Evolutionary conservation across 31 red algal genomes (phyloP), one percentile per base, ranked within the genome.

Genomic region (Odonthalia washingtoniensis): DNA sequence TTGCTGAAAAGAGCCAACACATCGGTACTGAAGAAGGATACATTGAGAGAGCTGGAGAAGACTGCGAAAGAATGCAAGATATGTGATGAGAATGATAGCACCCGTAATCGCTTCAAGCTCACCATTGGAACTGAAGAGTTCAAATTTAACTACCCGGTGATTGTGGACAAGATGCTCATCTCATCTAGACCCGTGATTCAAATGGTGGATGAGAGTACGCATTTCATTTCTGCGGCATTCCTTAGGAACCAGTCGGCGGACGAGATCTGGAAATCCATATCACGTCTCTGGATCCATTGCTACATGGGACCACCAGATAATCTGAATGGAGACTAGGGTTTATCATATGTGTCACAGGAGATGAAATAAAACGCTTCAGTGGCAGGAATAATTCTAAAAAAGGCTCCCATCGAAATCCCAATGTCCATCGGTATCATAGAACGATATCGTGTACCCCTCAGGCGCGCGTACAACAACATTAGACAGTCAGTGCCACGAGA

Each of bases 291-390:
- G n/a, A n/a, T n/a, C n/a, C n/a, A n/a, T n/a, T 4, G 28, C 12
- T 87, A 85, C 44, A 12, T 57, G 2, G 82, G 65, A 17, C 80
- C 80, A 12, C 80, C 63, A 3, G 80, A 72, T 74, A n/a, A n/a
- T n/a, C n/a, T n/a, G n/a, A n/a, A n/a, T n/a, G n/a, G n/a, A n/a
- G 36, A 40, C 33, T 66, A 74, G 34, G 82, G 68, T 5, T 36
- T 27, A 27, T 72, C 21, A 16, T 84, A 67, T 46, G 40, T 70
- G 4, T 74, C 5, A 4, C 34, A 72, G 27, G 80, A 74, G 27
- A 67, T 0, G 63, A 32, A 30, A 0, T 33, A 37, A 4, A 16
- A 4, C 16, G 0, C 37, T 0, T 9, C 34, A 72, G 40, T 63
- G 17, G 39, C 46, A 24, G 67, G 40, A 1, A 53, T 74, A 40